Conservation (phyloP, 2,329 filamentous ascomycete genomes). For the Neonectria punicea region DNA sequence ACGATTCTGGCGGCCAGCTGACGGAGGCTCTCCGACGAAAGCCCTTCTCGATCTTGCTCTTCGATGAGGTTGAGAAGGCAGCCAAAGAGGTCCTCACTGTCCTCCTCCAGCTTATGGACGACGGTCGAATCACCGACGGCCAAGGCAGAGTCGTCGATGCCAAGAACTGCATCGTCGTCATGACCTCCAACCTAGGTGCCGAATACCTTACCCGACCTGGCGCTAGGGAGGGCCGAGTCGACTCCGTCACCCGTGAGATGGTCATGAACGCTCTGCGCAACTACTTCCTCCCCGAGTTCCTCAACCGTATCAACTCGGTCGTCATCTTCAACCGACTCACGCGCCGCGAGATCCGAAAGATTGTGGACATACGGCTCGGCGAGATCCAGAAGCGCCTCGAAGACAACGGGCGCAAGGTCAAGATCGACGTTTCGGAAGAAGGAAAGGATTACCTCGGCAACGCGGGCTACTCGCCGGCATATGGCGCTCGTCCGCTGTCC, state of each 20-base stretch:
- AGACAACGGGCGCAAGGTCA: slow-evolving; percentile 85
- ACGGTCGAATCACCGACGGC: slow-evolving; percentile 97
- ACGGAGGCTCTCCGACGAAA: slow-evolving; percentile 93
- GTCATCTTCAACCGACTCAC: slow-evolving; percentile 99
- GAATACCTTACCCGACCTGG: slow-evolving; percentile 89
- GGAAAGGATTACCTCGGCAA: slow-evolving; percentile 94
- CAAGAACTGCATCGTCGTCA: slow-evolving; percentile 98
- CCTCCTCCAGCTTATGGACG: slow-evolving; percentile 98
- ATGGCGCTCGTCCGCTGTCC: slow-evolving; percentile 88
- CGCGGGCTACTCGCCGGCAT: slow-evolving; percentile 93
- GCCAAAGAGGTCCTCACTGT: slow-evolving; percentile 98
- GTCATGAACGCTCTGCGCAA: slow-evolving; percentile 91
- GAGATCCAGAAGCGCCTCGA: slow-evolving; percentile 95
- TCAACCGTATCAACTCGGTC: slow-evolving; percentile 95
- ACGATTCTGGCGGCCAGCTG: slow-evolving; percentile 94
- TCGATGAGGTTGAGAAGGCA: slow-evolving; percentile 98
- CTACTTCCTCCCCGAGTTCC: slow-evolving; percentile 98
- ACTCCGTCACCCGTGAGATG: slow-evolving; percentile 84
- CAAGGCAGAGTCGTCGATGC: slow-evolving; percentile 96
- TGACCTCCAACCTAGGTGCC: slow-evolving; percentile 97
- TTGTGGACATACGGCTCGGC: slow-evolving; percentile 87
- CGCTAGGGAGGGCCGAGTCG: slow-evolving; percentile 83
- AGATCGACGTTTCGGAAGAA: slow-evolving; percentile 82
- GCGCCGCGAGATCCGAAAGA: slow-evolving; percentile 88
- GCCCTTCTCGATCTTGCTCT: slow-evolving; percentile 97